Percentiles rank a stretch among this genome's conserved stretches.
Evolutionary conservation across 2,329 filamentous ascomycete species (phyloP).

Genomic region (Trichoderma sp.): DNA sequence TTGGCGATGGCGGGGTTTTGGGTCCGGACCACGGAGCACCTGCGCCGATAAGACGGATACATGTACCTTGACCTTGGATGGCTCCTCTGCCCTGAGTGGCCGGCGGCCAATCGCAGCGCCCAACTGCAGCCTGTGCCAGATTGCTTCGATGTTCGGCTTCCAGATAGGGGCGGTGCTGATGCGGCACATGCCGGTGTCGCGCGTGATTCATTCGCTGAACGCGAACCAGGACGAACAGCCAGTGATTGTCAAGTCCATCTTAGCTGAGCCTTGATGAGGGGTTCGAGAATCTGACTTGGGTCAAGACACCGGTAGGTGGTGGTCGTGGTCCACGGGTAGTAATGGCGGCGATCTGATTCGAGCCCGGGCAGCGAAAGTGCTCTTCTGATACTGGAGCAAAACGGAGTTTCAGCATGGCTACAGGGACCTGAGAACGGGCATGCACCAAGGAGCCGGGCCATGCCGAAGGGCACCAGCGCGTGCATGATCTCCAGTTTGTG

Average conservation of each 20-base stretch:
- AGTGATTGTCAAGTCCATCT: not conserved
- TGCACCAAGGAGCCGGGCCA: slow-evolving; percentile 18
- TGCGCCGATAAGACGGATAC: slow-evolving; percentile 27
- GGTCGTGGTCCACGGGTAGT: too few species aligned
- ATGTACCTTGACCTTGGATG: slow-evolving; percentile 24
- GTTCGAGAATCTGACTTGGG: too few species aligned
- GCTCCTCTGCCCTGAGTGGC: not conserved
- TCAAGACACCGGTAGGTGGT: too few species aligned
- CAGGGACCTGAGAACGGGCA: not conserved
- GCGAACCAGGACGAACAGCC: not conserved
- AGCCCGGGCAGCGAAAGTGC: not conserved
- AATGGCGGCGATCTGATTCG: too few species aligned
- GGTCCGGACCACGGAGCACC: slow-evolving; percentile 23
- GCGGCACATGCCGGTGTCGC: slow-evolving; percentile 23
- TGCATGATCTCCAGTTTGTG: slow-evolving; percentile 16
- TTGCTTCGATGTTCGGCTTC: slow-evolving; percentile 6
- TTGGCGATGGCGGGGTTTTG: slow-evolving; percentile 26
- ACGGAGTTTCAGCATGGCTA: too few species aligned
- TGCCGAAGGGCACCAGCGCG: slow-evolving; percentile 10
- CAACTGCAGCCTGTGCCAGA: slow-evolving; percentile 34
- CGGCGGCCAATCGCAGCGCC: slow-evolving; percentile 37
- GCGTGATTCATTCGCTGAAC: slow-evolving; percentile 10
- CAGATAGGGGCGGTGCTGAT: not conserved
- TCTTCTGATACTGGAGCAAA: too few species aligned
- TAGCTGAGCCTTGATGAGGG: not conserved